A percentile compares a stretch with the other conserved stretches of the same genome.
Evolutionary conservation across 176 grass and related monocot species (phyloP).

Genomic region (Cocos nucifera): DNA sequence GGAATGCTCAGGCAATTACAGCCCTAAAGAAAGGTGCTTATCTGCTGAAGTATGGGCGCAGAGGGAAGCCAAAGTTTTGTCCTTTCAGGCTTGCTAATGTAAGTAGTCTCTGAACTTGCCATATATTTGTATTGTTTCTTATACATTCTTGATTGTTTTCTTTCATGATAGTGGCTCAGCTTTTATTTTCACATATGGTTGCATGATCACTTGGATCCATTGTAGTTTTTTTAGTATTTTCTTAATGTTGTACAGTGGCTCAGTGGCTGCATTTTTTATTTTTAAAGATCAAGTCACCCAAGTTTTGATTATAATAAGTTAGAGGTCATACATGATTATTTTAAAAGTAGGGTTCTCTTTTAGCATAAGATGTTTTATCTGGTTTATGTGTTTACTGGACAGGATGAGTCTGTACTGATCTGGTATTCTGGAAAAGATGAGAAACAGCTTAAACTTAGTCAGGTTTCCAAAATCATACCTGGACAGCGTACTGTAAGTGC

Average conservation of each 20-base stretch:
- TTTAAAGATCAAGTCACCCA: too few relatives aligned
- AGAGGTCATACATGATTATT: too few relatives aligned
- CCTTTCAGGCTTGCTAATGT: constrained; percentile 66
- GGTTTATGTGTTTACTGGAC: background rate
- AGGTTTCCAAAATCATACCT: constrained; percentile 76
- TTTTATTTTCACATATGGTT: too few relatives aligned
- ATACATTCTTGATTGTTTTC: too few relatives aligned
- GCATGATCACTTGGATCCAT: background rate
- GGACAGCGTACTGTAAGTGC: constrained; percentile 63
- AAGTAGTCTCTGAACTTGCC: constrained; percentile 13
- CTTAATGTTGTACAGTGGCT: too few relatives aligned
- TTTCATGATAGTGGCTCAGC: too few relatives aligned
- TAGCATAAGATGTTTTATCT: too few relatives aligned
- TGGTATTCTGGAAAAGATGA: constrained; percentile 65
- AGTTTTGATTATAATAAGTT: too few relatives aligned
- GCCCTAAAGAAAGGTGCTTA: constrained; percentile 65
- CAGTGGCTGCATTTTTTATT: too few relatives aligned
- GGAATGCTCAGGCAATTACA: constrained; percentile 47
- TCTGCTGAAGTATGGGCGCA: constrained; percentile 66
- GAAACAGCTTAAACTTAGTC: constrained; percentile 52
- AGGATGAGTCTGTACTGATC: constrained; percentile 57
- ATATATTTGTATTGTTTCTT: background rate
- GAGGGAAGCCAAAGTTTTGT: constrained; percentile 82
- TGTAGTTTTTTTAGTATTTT: background rate
- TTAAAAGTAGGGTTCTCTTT: too few relatives aligned